Evolutionary conservation across 108 stramenopile species (phyloP), one percentile per base, ranked within the genome.

Genomic region (Nitzschia sp.): DNA sequence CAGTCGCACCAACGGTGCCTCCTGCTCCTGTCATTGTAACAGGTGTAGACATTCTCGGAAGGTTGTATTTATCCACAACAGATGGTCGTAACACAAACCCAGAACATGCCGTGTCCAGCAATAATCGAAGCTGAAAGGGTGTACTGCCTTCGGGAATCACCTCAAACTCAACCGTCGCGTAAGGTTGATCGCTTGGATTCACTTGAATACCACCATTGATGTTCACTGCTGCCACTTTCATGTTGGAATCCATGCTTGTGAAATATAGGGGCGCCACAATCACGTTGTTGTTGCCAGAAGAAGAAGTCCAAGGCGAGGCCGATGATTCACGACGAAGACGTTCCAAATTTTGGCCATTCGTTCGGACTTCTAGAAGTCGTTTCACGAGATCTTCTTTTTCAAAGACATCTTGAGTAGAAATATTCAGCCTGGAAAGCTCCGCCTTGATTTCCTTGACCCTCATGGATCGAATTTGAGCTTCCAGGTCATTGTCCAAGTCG

Each of bases 51-150:
- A 66, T 49, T 5, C 46, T 31, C 24, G 76, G 58, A 42, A 88
- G 60, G 24, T 84, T 84, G 47, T 72, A 66, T 18, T 74, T 71
- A 15, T 48, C 23, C 15, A 90, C 78, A 0, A 78, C 75, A 1
- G 72, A 73, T 23, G 92, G 87, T 18, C 83, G 74, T 11, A 93
- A 57, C 1, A 93, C 84, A 6, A 89, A 54, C 4, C 92, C 92
- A 18, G 84, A 82, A 69, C 89, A 90, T 8, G 92, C 92, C n/a
- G 92, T 93, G 62, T 93, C 92, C 29, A 93, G 74, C 23, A 93
- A 48, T n/a, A 93, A 55, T 32, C 74, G 75, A 8, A 85, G 62
- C 25, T 46, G 36, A 21, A 74, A 79, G 31, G 54, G n/a, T 36
- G 18, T 11, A 53, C 59, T 56, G 19, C 68, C 59, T 54, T 65